These are phyloP conservation scores for Neurospora sp. DNA, from an alignment of 495 filamentous ascomycete species.

Conservation along the genomic window DNA sequence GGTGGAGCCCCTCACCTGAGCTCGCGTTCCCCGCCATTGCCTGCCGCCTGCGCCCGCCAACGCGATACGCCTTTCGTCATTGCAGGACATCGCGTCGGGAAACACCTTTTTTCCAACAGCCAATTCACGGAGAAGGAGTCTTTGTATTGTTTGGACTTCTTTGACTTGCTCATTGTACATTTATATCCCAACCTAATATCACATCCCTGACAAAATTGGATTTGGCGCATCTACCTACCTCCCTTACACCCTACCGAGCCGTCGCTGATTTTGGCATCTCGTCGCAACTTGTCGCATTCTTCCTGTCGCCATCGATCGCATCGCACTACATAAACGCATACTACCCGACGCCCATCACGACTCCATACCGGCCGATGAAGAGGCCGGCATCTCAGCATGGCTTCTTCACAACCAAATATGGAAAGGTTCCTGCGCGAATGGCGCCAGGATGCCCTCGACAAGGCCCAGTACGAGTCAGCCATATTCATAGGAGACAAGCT, in stretches of 20 bases:
- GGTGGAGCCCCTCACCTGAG: not conserved
- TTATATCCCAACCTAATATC: not conserved
- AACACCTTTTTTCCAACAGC: not conserved
- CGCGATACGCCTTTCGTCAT: not conserved
- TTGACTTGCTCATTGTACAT: not conserved
- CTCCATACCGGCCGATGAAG: not conserved
- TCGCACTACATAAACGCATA: not conserved
- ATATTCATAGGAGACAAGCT: constrained; percentile 97
- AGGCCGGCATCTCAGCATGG: constrained; percentile 4
- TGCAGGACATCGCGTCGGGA: not conserved
- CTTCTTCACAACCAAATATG: constrained; percentile 44
- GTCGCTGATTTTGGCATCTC: not conserved
- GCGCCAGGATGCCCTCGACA: constrained; percentile 86
- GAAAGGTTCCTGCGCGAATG: constrained; percentile 84
- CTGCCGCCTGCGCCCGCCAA: not conserved
- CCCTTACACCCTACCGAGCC: not conserved
- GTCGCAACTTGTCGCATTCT: not conserved
- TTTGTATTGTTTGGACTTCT: not conserved
- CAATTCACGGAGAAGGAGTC: not conserved
- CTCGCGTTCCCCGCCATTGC: not conserved
- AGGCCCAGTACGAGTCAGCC: constrained; percentile 88
- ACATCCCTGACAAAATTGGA: not conserved
- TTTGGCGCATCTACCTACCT: not conserved
- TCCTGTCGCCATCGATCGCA: not conserved
- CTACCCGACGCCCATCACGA: not conserved